Conservation (phyloP, 768 basidiomycete species). For the Multifurca ochricompacta region DNA sequence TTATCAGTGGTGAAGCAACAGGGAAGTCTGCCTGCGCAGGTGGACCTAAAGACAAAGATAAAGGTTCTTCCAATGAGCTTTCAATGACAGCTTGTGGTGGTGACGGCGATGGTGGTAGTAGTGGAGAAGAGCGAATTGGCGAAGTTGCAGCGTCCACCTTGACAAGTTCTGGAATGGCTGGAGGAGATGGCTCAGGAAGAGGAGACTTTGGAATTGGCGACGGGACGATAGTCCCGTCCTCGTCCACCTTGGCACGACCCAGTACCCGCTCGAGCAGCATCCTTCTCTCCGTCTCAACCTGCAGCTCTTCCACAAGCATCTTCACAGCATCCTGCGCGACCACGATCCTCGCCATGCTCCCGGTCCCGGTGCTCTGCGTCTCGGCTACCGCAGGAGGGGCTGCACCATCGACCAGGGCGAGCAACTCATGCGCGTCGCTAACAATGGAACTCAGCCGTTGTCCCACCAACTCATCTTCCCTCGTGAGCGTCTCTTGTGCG, state of each 20-base stretch:
- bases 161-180: not conserved
- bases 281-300: slow-evolving; percentile 45
- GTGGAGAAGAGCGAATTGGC: slow-evolving; percentile 9
- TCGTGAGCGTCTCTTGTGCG: slow-evolving; percentile 36
- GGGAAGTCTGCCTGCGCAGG: not conserved
- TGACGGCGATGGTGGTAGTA: not conserved
- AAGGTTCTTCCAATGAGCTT: not conserved
- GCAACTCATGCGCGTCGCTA: slow-evolving; percentile 18
- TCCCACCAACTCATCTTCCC: slow-evolving; percentile 2
- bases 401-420: slow-evolving; percentile 26
- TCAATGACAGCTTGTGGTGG: not conserved
- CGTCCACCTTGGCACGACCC: slow-evolving; percentile 8
- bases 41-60: not conserved
- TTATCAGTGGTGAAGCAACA: not conserved
- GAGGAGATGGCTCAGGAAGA: too few species aligned
- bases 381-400: slow-evolving; percentile 24
- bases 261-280: slow-evolving; percentile 36
- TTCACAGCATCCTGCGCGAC: slow-evolving; percentile 43
- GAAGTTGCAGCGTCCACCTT: slow-evolving; percentile 19
- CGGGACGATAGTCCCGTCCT: slow-evolving; percentile 4
- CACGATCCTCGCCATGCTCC: slow-evolving; percentile 45
- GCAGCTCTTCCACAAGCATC: slow-evolving; percentile 49
- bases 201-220: not conserved
- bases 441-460: slow-evolving; percentile 11
- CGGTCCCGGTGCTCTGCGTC: slow-evolving; percentile 27